These are phyloP conservation scores for Calonectria crousiana DNA, from an alignment of 2,329 filamentous ascomycete genomes.

Conservation along the genomic window DNA sequence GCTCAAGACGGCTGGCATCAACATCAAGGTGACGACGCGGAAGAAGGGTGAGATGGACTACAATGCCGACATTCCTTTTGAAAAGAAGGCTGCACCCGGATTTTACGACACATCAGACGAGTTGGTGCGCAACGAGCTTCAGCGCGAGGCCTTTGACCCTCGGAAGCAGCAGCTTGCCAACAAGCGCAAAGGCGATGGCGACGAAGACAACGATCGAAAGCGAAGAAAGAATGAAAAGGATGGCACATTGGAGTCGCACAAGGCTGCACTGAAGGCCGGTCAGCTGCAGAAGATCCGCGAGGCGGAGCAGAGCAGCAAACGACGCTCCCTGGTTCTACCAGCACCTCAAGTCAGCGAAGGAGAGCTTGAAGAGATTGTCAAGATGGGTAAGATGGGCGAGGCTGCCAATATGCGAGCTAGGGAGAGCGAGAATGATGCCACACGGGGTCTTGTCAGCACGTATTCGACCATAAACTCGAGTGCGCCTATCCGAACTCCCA, in stretches of 20 bases:
- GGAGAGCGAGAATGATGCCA: constrained; percentile 85
- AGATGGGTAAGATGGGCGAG: constrained; percentile 96
- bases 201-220: constrained; percentile 84
- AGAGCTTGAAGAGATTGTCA: constrained; percentile 97
- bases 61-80: constrained; percentile 98
- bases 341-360: constrained; percentile 91
- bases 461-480: constrained; percentile 85
- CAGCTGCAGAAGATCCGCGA: constrained; percentile 96
- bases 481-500: constrained; percentile 92
- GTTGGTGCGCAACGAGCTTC: constrained; percentile 81
- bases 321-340: constrained; percentile 84
- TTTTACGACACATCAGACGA: constrained; percentile 97
- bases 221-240: constrained; percentile 90
- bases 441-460: constrained; percentile 86
- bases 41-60: constrained; percentile 99
- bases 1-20: constrained; percentile 97
- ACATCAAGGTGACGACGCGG: constrained; percentile 91
- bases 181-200: constrained; percentile 96
- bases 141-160: constrained; percentile 89
- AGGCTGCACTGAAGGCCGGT: constrained; percentile 91
- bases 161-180: constrained; percentile 90
- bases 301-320: constrained; percentile 96
- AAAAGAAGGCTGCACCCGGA: constrained; percentile 87
- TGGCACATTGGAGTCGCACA: constrained; percentile 80
- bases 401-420: constrained; percentile 81